These are phyloP conservation scores for Pythium periplocum DNA, from an alignment of 352 stramenopile genomes.

Conservation along the genomic window DNA sequence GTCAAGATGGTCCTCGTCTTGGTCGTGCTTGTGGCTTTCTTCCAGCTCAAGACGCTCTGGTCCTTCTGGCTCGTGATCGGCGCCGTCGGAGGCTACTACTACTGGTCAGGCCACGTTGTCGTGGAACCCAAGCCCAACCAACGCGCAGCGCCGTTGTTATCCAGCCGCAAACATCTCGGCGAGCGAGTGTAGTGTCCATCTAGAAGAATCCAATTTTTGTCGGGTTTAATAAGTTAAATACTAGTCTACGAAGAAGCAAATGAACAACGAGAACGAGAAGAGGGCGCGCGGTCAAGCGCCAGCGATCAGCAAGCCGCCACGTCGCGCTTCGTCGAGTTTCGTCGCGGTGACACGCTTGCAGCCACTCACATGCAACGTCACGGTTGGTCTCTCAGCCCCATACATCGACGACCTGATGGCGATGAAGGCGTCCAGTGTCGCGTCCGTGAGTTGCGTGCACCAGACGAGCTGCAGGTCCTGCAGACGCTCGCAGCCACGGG, in stretches of 20 bases:
- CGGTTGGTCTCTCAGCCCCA: neutral
- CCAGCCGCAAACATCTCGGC: too few species aligned
- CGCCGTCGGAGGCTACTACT: slow-evolving; percentile 28
- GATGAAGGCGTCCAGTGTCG: slow-evolving; percentile 52
- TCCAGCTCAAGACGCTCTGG: slow-evolving; percentile 30
- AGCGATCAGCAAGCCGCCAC: slow-evolving; percentile 11
- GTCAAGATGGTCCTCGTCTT: slow-evolving; percentile 31
- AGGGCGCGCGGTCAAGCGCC: slow-evolving; percentile 11
- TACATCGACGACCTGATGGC: neutral
- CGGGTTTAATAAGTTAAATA: slow-evolving; percentile 20
- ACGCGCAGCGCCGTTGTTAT: too few species aligned
- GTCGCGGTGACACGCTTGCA: slow-evolving; percentile 53
- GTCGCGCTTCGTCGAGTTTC: slow-evolving; percentile 8
- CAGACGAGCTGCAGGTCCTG: slow-evolving; percentile 69
- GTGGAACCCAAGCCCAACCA: slow-evolving; percentile 1
- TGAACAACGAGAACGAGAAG: too few species aligned
- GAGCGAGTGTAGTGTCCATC: too few species aligned
- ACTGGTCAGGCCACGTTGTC: slow-evolving; percentile 46
- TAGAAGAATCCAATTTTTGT: too few species aligned
- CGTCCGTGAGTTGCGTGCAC: slow-evolving; percentile 81
- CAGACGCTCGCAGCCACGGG: slow-evolving; percentile 51
- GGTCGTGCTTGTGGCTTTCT: slow-evolving; percentile 15
- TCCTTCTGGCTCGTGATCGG: slow-evolving; percentile 34
- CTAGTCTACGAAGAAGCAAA: too few species aligned
- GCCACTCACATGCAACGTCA: slow-evolving; percentile 57